Evolutionary conservation across 1,284 basidiomycete genomes (phyloP).

Genomic region (Porogramme epimiltina): DNA sequence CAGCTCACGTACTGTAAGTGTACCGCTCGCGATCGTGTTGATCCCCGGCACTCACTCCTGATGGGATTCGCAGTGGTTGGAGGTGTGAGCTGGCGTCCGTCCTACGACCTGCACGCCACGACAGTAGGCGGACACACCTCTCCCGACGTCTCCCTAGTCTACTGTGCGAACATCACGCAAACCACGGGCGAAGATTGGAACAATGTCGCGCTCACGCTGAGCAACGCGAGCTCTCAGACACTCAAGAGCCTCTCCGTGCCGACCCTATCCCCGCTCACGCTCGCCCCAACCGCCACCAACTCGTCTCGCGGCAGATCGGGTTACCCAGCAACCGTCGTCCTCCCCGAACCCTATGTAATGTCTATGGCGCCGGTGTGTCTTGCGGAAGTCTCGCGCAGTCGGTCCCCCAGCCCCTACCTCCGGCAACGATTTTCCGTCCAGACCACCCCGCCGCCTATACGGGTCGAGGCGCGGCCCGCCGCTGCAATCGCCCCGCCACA

Average conservation of each 20-base stretch:
- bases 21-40: background rate
- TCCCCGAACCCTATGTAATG: background rate
- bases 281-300: background rate
- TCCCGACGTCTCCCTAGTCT: conserved; percentile 49
- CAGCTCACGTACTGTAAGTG: conserved; percentile 58
- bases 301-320: background rate
- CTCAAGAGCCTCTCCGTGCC: conserved; percentile 6
- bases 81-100: conserved; percentile 51
- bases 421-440: too few species aligned
- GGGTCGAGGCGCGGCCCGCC: too few species aligned
- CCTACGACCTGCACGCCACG: conserved; percentile 59
- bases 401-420: too few species aligned
- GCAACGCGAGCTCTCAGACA: conserved; percentile 11
- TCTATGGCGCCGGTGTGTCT: background rate
- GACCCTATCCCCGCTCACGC: background rate
- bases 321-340: background rate
- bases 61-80: conserved; percentile 47
- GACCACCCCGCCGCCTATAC: too few species aligned
- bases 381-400: too few species aligned
- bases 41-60: background rate
- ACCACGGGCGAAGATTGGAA: conserved; percentile 65
- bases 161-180: conserved; percentile 56
- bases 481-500: background rate
- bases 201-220: conserved; percentile 16
- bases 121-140: conserved; percentile 46